phyloP scores from a whole-genome alignment of 2,329 filamentous ascomycete genomes.

The Hirsutella rhossiliensis region DNA sequence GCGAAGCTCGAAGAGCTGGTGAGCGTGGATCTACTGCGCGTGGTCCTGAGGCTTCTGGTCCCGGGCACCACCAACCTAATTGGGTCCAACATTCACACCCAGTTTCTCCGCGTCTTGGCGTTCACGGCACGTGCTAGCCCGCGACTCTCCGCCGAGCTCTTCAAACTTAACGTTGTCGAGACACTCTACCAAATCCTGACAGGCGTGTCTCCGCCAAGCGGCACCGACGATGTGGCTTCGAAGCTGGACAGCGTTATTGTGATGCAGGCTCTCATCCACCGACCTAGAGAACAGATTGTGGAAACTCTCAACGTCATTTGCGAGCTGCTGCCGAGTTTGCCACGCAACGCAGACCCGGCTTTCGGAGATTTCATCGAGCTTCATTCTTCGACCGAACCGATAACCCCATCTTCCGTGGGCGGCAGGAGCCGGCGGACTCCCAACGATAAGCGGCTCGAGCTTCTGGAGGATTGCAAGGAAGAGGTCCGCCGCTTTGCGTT shows the following conservation, averaged over 20 bases:
- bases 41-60: conserved; percentile 74
- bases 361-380: conserved; percentile 33
- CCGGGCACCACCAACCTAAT: conserved; percentile 95
- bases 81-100: conserved; percentile 86
- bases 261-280: conserved; percentile 96
- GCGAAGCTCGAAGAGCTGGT: conserved; percentile 86
- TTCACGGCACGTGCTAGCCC: conserved; percentile 87
- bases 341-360: conserved; percentile 35
- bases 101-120: conserved; percentile 83
- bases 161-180: conserved; percentile 95
- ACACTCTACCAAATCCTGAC: conserved; percentile 96
- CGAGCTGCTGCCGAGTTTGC: conserved; percentile 73
- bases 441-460: conserved; percentile 70
- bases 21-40: conserved; percentile 73
- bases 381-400: conserved; percentile 24
- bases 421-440: conserved; percentile 30
- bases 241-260: conserved; percentile 95
- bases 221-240: conserved; percentile 62
- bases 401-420: conserved; percentile 22
- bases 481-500: conserved; percentile 87
- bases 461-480: conserved; percentile 70
- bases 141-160: conserved; percentile 71
- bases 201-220: conserved; percentile 79
- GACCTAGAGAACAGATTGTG: conserved; percentile 88
- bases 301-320: conserved; percentile 97